phyloP scores from a whole-genome alignment of 306 rosid genomes.

The Abrus pulchellus region DNA sequence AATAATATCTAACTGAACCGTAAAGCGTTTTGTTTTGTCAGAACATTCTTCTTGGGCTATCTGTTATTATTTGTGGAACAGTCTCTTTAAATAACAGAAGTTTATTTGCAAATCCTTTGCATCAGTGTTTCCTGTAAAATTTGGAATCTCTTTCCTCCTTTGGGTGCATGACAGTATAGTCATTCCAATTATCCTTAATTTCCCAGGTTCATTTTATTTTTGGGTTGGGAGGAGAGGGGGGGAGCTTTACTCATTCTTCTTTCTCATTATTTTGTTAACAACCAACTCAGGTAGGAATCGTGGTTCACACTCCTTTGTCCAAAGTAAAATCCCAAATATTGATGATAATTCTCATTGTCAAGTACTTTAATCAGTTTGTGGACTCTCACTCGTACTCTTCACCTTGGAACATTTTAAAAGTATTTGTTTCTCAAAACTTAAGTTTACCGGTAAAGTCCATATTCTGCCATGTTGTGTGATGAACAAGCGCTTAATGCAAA shows the following conservation, averaged over 20 bases:
- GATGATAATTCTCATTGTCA: conserved; percentile 8
- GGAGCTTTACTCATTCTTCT: too few species aligned
- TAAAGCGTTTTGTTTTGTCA: not conserved
- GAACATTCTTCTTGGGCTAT: too few species aligned
- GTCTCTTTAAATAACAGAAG: too few species aligned
- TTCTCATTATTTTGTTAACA: too few species aligned
- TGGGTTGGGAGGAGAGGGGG: too few species aligned
- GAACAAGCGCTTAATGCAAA: conserved; percentile 10
- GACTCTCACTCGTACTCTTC: not conserved
- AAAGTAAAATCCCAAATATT: not conserved
- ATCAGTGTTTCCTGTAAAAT: too few species aligned
- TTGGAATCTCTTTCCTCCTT: too few species aligned
- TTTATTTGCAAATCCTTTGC: too few species aligned
- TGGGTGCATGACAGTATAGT: too few species aligned
- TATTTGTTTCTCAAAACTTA: not conserved
- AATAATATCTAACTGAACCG: not conserved
- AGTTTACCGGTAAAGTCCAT: not conserved
- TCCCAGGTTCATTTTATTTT: too few species aligned
- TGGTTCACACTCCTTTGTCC: not conserved
- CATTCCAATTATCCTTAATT: too few species aligned
- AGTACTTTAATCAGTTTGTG: not conserved
- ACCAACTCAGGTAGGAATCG: not conserved
- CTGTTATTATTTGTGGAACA: too few species aligned
- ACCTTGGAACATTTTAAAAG: not conserved
- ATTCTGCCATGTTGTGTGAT: conserved; percentile 22